These are phyloP conservation scores for Paecilomyces fulvus DNA, from an alignment of 2,329 filamentous ascomycete species.

Conservation along the genomic window DNA sequence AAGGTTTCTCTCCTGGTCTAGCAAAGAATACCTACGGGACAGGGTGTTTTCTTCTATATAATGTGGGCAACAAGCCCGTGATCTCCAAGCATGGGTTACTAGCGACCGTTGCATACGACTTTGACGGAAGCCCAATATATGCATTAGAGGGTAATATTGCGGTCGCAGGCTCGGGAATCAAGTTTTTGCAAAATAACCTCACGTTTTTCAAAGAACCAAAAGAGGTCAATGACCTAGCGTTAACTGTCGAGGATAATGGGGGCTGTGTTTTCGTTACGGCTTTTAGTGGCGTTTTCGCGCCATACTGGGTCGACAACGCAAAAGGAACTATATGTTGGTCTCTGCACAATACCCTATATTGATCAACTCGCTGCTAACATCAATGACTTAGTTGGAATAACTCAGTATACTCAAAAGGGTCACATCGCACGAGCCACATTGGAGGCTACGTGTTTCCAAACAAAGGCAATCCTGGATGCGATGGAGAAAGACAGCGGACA, in stretches of 20 bases:
- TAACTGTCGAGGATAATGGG: slow-evolving; percentile 63
- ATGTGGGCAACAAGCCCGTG: slow-evolving; percentile 75
- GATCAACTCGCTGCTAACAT: slow-evolving; percentile 4
- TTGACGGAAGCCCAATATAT: slow-evolving; percentile 62
- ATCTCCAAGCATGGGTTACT: slow-evolving; percentile 75
- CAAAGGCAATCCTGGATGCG: slow-evolving; percentile 82
- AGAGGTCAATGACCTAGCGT: slow-evolving; percentile 56
- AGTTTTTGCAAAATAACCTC: slow-evolving; percentile 61
- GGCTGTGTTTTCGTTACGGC: slow-evolving; percentile 83
- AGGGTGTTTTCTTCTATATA: slow-evolving; percentile 81
- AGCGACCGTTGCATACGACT: slow-evolving; percentile 78
- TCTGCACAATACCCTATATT: background rate
- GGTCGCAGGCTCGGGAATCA: slow-evolving; percentile 71
- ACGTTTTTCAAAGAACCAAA: slow-evolving; percentile 52
- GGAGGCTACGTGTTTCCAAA: slow-evolving; percentile 88
- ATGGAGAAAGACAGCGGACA: slow-evolving; percentile 83
- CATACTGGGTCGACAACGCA: slow-evolving; percentile 93
- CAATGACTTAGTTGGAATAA: slow-evolving; percentile 60
- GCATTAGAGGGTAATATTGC: slow-evolving; percentile 78
- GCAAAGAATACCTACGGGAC: slow-evolving; percentile 91
- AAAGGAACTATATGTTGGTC: slow-evolving; percentile 70
- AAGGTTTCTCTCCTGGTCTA: slow-evolving; percentile 70
- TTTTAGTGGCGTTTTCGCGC: slow-evolving; percentile 83
- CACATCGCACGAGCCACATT: slow-evolving; percentile 84
- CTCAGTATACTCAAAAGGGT: slow-evolving; percentile 73